Base-by-base conservation (phyloP, 2,329 filamentous ascomycete species). In the Penicillium hordei region DNA sequence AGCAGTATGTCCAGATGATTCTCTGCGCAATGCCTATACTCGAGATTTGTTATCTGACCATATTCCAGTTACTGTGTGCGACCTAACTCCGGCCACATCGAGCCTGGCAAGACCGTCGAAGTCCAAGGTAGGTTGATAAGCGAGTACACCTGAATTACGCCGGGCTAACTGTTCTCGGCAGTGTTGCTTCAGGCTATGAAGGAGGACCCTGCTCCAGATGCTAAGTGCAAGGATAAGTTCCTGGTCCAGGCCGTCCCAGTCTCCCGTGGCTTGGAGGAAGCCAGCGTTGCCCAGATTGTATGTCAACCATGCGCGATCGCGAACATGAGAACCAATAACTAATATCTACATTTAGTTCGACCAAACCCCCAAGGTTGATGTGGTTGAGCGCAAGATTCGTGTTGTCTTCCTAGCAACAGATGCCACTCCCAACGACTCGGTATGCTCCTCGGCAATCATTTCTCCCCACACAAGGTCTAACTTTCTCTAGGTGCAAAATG, bases 111-210 rank as follows among this genome's bases (percentile, higher is more conserved):
- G 75, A 85, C 90, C 75, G 93, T 99, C 66, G 92, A 97, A 76
- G 93, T 99, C 64, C 89, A 93, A 75, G 93, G 93, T 96, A 82
- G 68, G 70, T 65, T 19, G 15, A 48, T 44, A 48, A 46, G 33
- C 40, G 31, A 42, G 53, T 38, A 19, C 40, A 19, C 36, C 13
- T 38, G 10, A 43, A 43, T 3, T 48, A 17, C 21, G 5, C 34
- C 66, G 57, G 51, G 50, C 61, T 71, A 57, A 75, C 72, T 55
- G 65, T 53, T 36, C 13, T 52, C 52, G 59, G 51, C 66, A 95
- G 94, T 99, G 58, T 87, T 97, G 38, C 86, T 99, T 42, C 94
- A 99, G 80, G 92, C 93, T 25, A 97, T 99, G 94, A 97, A 96
- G 82, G 86, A 91, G 72, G 93, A 97, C 70, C 93, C 93, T 55